phyloP scores from a whole-genome alignment of 139 green algal genomes.

The Tetratostichococcus sp. region DNA sequence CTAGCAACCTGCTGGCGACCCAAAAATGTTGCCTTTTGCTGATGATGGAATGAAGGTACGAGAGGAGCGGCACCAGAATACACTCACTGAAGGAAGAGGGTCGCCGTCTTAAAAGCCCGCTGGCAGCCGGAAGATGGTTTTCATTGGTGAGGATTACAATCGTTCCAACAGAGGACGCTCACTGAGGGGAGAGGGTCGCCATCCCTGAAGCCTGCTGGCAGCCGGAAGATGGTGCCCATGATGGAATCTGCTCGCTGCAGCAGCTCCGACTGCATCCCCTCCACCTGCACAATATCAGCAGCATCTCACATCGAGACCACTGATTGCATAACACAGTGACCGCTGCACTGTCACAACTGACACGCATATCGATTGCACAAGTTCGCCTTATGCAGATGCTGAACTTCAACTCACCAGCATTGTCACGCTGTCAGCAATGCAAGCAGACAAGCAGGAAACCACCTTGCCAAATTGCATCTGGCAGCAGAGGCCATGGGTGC shows the following conservation, averaged over 20 bases:
- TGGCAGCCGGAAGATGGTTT: constrained; percentile 37
- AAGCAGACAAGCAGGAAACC: no score
- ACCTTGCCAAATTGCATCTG: constrained; percentile 43
- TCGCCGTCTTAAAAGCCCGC: no score
- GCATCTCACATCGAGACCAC: no score
- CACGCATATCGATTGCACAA: no score
- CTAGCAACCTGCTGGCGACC: neutral
- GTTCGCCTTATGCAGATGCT: no score
- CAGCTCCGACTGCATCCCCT: constrained; percentile 24
- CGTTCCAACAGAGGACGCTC: neutral
- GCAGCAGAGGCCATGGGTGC: constrained; percentile 6
- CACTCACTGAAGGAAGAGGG: neutral
- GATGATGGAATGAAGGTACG: no score
- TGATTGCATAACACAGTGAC: no score
- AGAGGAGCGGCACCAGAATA: neutral
- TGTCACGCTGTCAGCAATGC: no score
- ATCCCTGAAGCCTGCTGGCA: neutral
- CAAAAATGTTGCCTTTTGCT: no score
- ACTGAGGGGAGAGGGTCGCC: neutral
- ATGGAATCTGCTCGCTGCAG: constrained; percentile 58
- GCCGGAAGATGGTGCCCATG: constrained; percentile 46
- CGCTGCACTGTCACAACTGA: no score
- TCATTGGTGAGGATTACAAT: no score
- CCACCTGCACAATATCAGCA: constrained; percentile 11
- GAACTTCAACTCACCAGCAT: no score